These are phyloP conservation scores for Fusarium burgessii DNA, from an alignment of 2,329 filamentous ascomycete genomes.

Conservation along the genomic window DNA sequence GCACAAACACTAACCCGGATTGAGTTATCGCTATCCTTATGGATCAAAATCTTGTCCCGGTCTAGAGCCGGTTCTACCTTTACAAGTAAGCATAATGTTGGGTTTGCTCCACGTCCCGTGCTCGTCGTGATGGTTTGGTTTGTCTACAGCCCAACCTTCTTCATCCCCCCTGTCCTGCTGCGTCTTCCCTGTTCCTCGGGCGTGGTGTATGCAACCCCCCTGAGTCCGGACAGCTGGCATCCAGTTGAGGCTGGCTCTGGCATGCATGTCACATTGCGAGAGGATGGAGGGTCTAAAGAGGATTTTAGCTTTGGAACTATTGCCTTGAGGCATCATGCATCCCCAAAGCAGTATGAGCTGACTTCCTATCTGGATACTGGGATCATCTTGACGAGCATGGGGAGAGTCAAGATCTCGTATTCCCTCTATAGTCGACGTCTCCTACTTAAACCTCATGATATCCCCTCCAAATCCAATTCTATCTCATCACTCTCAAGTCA, in stretches of 20 bases:
- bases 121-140: conserved; percentile 13
- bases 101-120: not conserved
- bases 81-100: conserved; percentile 34
- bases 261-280: conserved; percentile 33
- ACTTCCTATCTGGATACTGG: conserved; percentile 31
- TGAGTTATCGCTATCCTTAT: not conserved
- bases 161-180: not conserved
- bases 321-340: conserved; percentile 13
- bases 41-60: not conserved
- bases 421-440: not conserved
- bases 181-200: conserved; percentile 7
- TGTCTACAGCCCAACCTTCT: not conserved
- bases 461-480: conserved; percentile 7
- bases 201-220: conserved; percentile 25
- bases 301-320: conserved; percentile 38
- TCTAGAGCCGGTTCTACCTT: not conserved
- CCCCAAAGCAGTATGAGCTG: conserved; percentile 37
- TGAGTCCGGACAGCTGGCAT: conserved; percentile 28
- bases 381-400: conserved; percentile 6
- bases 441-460: conserved; percentile 33
- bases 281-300: not conserved
- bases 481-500: conserved; percentile 32
- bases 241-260: conserved; percentile 37
- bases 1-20: not conserved
- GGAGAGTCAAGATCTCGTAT: conserved; percentile 18